Evolutionary conservation across 2,329 filamentous ascomycete species (phyloP).

Genomic region (Albophoma yamanashiensis): DNA sequence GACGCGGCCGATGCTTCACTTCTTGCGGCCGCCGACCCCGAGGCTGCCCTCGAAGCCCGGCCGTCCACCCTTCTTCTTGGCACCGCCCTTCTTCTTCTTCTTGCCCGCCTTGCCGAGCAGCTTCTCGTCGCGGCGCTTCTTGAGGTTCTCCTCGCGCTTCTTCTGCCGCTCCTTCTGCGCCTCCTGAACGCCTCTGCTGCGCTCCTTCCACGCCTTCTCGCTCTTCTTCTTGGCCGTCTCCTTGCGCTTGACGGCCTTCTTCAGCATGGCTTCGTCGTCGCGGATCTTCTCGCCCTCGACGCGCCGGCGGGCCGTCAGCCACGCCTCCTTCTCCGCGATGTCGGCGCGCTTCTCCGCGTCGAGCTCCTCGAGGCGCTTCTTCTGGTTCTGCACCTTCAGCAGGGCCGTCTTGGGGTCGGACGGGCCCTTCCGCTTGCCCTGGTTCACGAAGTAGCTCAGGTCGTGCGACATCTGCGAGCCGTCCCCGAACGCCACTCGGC

Average conservation of each 20-base stretch:
- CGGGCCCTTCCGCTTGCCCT: slow-evolving; percentile 64
- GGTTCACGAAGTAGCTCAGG: slow-evolving; percentile 45
- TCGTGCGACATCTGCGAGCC: slow-evolving; percentile 70
- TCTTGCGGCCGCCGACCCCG: slow-evolving; percentile 40
- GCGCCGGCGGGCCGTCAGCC: slow-evolving; percentile 82
- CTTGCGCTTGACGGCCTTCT: slow-evolving; percentile 92
- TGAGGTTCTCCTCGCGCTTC: slow-evolving; percentile 72
- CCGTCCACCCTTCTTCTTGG: slow-evolving; percentile 37
- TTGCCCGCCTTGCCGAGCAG: slow-evolving; percentile 44
- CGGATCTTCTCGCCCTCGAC: slow-evolving; percentile 83
- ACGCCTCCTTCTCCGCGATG: slow-evolving; percentile 86
- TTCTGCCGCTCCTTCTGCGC: slow-evolving; percentile 69
- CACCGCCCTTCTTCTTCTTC: slow-evolving; percentile 34
- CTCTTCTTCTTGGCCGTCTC: slow-evolving; percentile 85
- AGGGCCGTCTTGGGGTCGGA: slow-evolving; percentile 79
- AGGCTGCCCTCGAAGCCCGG: slow-evolving; percentile 64
- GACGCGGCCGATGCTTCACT: slow-evolving; percentile 16
- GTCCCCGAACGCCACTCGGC: slow-evolving; percentile 82
- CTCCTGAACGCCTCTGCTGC: slow-evolving; percentile 61
- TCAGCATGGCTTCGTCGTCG: slow-evolving; percentile 77
- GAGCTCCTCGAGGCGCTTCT: slow-evolving; percentile 64
- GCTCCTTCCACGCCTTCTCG: slow-evolving; percentile 75
- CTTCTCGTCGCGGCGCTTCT: slow-evolving; percentile 66
- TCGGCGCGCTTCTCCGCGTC: slow-evolving; percentile 74
- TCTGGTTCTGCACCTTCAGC: slow-evolving; percentile 77